These are phyloP conservation scores for Globisporangium perplexum DNA, from an alignment of 352 stramenopile genomes.

Conservation along the genomic window DNA sequence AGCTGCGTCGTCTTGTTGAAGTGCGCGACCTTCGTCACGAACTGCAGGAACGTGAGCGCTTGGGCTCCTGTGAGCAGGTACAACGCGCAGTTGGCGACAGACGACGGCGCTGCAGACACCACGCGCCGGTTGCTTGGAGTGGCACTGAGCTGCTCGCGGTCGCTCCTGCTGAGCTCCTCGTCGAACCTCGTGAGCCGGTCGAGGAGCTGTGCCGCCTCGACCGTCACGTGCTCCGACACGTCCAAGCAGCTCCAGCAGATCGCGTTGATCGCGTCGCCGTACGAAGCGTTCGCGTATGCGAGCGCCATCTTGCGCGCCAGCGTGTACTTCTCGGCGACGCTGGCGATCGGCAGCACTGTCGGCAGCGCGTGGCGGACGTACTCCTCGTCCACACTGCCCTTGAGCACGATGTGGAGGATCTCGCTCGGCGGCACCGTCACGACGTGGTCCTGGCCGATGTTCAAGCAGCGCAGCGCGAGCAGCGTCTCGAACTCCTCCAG, in stretches of 20 bases:
- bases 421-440: slow-evolving; percentile 43
- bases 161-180: slow-evolving; percentile 1
- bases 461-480: slow-evolving; percentile 51
- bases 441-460: slow-evolving; percentile 36
- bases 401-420: slow-evolving; percentile 53
- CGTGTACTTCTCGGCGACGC: slow-evolving; percentile 44
- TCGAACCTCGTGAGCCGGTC: slow-evolving; percentile 40
- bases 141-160: background rate
- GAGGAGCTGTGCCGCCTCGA: slow-evolving; percentile 57
- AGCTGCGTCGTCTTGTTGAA: slow-evolving; percentile 53
- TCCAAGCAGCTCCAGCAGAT: slow-evolving; percentile 75
- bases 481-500: slow-evolving; percentile 64
- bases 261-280: slow-evolving; percentile 53
- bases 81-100: slow-evolving; percentile 32
- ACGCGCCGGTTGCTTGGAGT: background rate
- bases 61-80: slow-evolving; percentile 52
- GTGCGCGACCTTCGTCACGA: slow-evolving; percentile 55
- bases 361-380: slow-evolving; percentile 57
- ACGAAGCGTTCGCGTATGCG: slow-evolving; percentile 42
- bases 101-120: slow-evolving; percentile 6
- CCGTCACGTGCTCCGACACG: slow-evolving; percentile 50
- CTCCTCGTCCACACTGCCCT: slow-evolving; percentile 41
- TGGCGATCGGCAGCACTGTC: slow-evolving; percentile 53
- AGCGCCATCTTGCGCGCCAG: slow-evolving; percentile 43
- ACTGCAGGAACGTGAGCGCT: slow-evolving; percentile 59